Evolutionary conservation across 768 basidiomycete genomes (phyloP).

Genomic region (Pleurotus giganteus): DNA sequence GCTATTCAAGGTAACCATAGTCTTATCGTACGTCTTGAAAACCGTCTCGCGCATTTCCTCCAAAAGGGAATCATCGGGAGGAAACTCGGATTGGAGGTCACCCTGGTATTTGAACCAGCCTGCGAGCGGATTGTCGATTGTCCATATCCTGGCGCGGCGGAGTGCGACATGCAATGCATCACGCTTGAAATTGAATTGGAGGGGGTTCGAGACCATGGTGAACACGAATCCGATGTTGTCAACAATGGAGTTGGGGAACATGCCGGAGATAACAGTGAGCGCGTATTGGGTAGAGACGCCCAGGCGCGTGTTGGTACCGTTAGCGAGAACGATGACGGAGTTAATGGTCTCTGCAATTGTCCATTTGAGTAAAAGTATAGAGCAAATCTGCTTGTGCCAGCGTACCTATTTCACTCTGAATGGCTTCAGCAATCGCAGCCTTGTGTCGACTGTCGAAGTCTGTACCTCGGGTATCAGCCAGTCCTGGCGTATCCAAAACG

Average conservation of each 20-base stretch:
- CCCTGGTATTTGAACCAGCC: conserved; percentile 8
- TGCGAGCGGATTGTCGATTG: conserved; percentile 16
- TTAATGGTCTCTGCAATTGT: conserved; percentile 16
- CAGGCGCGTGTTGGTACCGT: conserved; percentile 21
- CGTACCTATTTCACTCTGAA: conserved; percentile 13
- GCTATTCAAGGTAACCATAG: conserved; percentile 9
- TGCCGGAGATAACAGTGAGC: conserved; percentile 18
- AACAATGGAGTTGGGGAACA: conserved; percentile 22
- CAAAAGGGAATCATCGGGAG: not conserved
- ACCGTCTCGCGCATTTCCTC: conserved; percentile 7
- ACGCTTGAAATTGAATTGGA: conserved; percentile 20
- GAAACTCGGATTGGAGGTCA: not conserved
- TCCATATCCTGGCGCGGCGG: conserved; percentile 5
- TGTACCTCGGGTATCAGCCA: conserved; percentile 25
- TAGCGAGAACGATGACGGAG: conserved; percentile 25
- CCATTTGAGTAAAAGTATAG: not conserved
- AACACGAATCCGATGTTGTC: conserved; percentile 25
- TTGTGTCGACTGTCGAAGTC: conserved; percentile 22
- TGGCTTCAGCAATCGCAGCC: conserved; percentile 19
- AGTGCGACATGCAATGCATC: conserved; percentile 15
- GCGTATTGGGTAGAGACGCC: conserved; percentile 21
- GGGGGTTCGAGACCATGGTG: conserved; percentile 19
- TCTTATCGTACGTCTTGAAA: conserved; percentile 8
- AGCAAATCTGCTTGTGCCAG: not conserved
- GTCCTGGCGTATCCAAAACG: conserved; percentile 28